These are phyloP conservation scores for Acanthamoeba triangularis DNA, from an alignment of 208 protist genomes.

Conservation along the genomic window DNA sequence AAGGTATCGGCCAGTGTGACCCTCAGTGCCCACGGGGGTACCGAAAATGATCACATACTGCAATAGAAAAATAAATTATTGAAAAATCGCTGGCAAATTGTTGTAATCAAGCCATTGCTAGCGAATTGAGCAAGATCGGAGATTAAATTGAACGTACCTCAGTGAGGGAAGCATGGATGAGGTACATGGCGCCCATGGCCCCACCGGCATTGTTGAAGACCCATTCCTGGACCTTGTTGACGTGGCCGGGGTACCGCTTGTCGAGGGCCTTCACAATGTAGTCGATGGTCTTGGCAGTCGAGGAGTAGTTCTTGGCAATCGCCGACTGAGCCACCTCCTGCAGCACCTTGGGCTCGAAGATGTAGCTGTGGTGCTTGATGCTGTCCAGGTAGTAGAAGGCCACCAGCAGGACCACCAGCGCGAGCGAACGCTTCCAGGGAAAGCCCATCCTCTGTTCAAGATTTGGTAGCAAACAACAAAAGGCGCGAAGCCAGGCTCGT, in stretches of 20 bases:
- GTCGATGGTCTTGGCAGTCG: slow-evolving; percentile 40
- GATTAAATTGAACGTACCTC: slow-evolving; percentile 61
- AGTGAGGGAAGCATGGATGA: slow-evolving; percentile 83
- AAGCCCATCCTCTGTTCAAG: not conserved
- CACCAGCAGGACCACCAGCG: slow-evolving; percentile 41
- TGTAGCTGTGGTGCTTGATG: slow-evolving; percentile 62
- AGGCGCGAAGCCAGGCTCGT: too few species aligned
- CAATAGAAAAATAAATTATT: too few species aligned
- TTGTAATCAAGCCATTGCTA: not conserved
- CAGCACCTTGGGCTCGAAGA: slow-evolving; percentile 78
- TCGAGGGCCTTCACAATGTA: slow-evolving; percentile 68
- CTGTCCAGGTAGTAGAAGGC: slow-evolving; percentile 39
- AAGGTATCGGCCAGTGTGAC: slow-evolving; percentile 81
- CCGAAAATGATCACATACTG: slow-evolving; percentile 86
- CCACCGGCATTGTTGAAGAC: slow-evolving; percentile 85
- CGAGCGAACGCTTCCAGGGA: not conserved
- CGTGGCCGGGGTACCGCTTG: slow-evolving; percentile 77
- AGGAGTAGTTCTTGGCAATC: slow-evolving; percentile 56
- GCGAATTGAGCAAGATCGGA: not conserved
- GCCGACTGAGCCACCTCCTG: slow-evolving; percentile 74
- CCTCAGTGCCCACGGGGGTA: slow-evolving; percentile 82
- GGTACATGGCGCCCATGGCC: slow-evolving; percentile 82
- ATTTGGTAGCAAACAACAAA: too few species aligned
- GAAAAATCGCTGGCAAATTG: not conserved
- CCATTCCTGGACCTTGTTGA: slow-evolving; percentile 82